These are phyloP conservation scores for Fusarium succisae DNA, from an alignment of 2,329 filamentous ascomycete species.

Conservation along the genomic window DNA sequence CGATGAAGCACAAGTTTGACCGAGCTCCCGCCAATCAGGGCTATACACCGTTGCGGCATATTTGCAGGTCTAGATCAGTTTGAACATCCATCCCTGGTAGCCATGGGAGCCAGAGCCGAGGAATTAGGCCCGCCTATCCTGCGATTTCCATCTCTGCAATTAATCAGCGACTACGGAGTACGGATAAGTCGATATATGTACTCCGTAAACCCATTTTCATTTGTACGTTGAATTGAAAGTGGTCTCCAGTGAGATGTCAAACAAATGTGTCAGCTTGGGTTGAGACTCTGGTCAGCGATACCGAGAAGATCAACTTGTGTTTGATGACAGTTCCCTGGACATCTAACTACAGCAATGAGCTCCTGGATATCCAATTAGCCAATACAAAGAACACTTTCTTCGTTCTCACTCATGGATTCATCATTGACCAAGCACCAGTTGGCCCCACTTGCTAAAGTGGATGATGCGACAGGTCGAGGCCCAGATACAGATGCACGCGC, in stretches of 20 bases:
- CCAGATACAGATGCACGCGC: slow-evolving; percentile 33
- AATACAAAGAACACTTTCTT: slow-evolving; percentile 10
- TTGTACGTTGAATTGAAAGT: neutral
- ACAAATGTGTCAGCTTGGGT: neutral
- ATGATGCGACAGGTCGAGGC: slow-evolving; percentile 44
- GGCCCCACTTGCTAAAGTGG: slow-evolving; percentile 33
- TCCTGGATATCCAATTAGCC: neutral
- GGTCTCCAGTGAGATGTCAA: neutral
- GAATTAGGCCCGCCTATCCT: slow-evolving; percentile 42
- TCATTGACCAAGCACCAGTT: neutral
- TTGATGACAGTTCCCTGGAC: neutral
- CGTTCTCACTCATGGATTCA: slow-evolving; percentile 24
- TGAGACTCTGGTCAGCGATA: neutral
- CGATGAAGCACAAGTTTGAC: slow-evolving; percentile 24
- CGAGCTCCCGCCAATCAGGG: slow-evolving; percentile 36
- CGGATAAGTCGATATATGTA: neutral
- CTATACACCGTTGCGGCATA: slow-evolving; percentile 37
- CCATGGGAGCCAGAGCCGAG: slow-evolving; percentile 37
- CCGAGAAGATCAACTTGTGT: neutral
- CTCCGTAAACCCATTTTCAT: neutral
- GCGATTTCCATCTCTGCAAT: slow-evolving; percentile 20
- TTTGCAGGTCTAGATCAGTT: slow-evolving; percentile 38
- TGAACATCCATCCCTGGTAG: slow-evolving; percentile 33
- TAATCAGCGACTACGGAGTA: slow-evolving; percentile 4
- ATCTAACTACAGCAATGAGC: neutral